Percentiles rank a stretch among this genome's conserved stretches.
Conservation (phyloP, 2,329 filamentous ascomycete species). For the Thermoascus crustaceus region DNA sequence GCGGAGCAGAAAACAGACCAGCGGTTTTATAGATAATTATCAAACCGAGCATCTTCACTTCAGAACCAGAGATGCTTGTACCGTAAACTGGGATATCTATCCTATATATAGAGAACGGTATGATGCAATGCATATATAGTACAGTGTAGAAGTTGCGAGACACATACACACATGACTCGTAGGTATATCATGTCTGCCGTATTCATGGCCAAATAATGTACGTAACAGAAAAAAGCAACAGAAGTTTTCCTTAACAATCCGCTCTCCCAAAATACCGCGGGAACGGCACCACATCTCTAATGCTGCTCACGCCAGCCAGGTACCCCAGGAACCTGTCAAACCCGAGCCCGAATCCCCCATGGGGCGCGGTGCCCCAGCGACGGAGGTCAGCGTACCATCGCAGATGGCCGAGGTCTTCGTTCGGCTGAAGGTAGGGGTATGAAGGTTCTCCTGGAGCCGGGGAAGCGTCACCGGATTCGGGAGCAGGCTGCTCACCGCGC, state of each 20-base stretch:
- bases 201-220: too few relatives aligned
- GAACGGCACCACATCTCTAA: slow-evolving; percentile 80
- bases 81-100: too few relatives aligned
- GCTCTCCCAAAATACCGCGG: slow-evolving; percentile 58
- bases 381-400: slow-evolving; percentile 86
- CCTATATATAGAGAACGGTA: too few relatives aligned
- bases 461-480: slow-evolving; percentile 8
- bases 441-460: slow-evolving; percentile 14
- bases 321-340: slow-evolving; percentile 84
- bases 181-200: too few relatives aligned
- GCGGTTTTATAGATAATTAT: too few relatives aligned
- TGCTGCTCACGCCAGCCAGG: slow-evolving; percentile 68
- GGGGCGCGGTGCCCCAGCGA: slow-evolving; percentile 82
- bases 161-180: too few relatives aligned
- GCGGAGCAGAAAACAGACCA: too few relatives aligned
- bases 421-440: slow-evolving; percentile 30
- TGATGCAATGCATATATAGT: too few relatives aligned
- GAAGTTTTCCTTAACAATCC: slow-evolving; percentile 34
- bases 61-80: too few relatives aligned
- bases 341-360: slow-evolving; percentile 83
- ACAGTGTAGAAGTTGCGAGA: too few relatives aligned
- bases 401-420: slow-evolving; percentile 44
- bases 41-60: too few relatives aligned
- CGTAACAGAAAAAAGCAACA: too few relatives aligned
- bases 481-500: slow-evolving; percentile 6